phyloP scores from a whole-genome alignment of 768 basidiomycete genomes.

The Boletus edulis region DNA sequence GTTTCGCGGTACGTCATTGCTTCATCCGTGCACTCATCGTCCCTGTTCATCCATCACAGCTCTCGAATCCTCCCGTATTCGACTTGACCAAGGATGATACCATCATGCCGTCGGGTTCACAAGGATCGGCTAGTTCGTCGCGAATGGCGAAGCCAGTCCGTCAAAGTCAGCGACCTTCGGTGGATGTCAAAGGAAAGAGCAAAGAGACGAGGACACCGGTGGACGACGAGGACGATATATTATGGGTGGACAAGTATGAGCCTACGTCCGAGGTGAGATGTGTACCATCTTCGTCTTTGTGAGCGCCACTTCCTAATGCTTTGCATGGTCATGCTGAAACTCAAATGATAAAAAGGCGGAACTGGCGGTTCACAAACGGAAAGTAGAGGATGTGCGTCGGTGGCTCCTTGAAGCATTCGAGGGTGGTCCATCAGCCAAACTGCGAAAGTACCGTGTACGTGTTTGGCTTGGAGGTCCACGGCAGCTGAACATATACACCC shows the following conservation, averaged over 20 bases:
- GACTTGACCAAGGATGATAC: slow-evolving; percentile 17
- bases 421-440: slow-evolving; percentile 58
- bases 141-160: neutral
- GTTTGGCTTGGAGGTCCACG: neutral
- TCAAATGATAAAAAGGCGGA: slow-evolving; percentile 46
- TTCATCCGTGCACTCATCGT: neutral
- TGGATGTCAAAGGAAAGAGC: slow-evolving; percentile 26
- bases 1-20: slow-evolving; percentile 9
- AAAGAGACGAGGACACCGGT: slow-evolving; percentile 5
- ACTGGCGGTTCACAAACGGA: slow-evolving; percentile 75
- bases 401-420: slow-evolving; percentile 76
- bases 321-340: neutral
- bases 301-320: neutral
- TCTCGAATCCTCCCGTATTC: slow-evolving; percentile 23
- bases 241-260: slow-evolving; percentile 68
- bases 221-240: slow-evolving; percentile 32
- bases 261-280: slow-evolving; percentile 53
- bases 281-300: neutral
- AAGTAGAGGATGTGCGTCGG: slow-evolving; percentile 72
- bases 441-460: slow-evolving; percentile 74
- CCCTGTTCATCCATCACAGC: slow-evolving; percentile 6
- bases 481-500: neutral
- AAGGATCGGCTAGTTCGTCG: slow-evolving; percentile 1
- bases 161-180: neutral
- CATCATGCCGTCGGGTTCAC: slow-evolving; percentile 3